Evolutionary conservation across 129 eudicot genomes (phyloP).

Genomic region (Mikania micrantha): DNA sequence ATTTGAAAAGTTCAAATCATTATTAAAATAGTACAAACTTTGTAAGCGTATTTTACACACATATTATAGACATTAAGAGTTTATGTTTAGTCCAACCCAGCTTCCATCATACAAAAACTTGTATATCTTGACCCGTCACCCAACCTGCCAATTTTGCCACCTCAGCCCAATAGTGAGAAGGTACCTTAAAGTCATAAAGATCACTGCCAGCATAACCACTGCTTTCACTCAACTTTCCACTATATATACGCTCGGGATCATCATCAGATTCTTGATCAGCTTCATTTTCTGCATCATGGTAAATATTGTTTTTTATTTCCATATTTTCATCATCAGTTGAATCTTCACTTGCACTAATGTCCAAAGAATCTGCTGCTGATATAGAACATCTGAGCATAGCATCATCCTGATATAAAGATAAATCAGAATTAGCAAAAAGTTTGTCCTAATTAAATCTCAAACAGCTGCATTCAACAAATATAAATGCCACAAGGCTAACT

Average conservation of each 20-base stretch:
- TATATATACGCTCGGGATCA: conserved; percentile 63
- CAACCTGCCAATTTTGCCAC: neutral
- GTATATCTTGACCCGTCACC: neutral
- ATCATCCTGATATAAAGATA: conserved; percentile 55
- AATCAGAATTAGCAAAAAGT: neutral
- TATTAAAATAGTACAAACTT: neutral
- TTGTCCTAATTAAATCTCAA: neutral
- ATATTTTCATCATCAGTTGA: conserved; percentile 64
- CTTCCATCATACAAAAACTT: neutral
- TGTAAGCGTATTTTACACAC: neutral
- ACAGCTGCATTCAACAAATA: neutral
- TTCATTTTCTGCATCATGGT: conserved; percentile 91
- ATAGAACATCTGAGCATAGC: conserved; percentile 74
- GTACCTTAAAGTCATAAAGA: conserved; percentile 94
- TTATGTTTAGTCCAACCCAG: neutral
- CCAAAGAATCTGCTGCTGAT: conserved; percentile 84
- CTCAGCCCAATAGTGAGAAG: neutral
- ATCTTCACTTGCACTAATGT: conserved; percentile 80
- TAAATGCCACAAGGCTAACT: too few species aligned
- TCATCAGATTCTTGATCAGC: conserved; percentile 72
- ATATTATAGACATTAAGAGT: neutral
- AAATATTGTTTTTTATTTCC: conserved; percentile 57
- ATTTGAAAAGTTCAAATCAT: neutral
- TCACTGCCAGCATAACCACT: conserved; percentile 87
- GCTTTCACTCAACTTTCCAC: conserved; percentile 91